These are phyloP conservation scores for Sphaerobolus stellatus DNA, from an alignment of 1,284 basidiomycete species.

Conservation along the genomic window DNA sequence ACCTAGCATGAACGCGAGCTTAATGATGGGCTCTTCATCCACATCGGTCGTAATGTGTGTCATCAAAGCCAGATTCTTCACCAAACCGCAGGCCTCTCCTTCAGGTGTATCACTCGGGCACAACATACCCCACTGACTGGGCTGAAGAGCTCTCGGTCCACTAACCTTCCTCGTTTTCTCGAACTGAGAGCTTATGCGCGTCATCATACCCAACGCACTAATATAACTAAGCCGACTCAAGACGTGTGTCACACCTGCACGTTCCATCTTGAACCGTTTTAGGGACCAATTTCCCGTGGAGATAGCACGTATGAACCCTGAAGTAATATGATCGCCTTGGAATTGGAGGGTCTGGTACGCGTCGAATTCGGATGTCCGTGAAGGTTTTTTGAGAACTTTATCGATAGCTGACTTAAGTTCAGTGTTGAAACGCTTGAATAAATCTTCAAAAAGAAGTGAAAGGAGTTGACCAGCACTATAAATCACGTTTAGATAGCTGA, in stretches of 20 bases:
- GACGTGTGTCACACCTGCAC: constrained; percentile 98
- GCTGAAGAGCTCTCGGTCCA: constrained; percentile 95
- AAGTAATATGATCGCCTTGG: constrained; percentile 92
- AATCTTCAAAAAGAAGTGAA: constrained; percentile 93
- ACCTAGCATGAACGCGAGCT: constrained; percentile 90
- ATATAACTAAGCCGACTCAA: constrained; percentile 95
- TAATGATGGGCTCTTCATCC: constrained; percentile 92
- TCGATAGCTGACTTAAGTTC: constrained; percentile 97
- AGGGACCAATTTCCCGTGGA: constrained; percentile 99
- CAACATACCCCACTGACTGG: constrained; percentile 99
- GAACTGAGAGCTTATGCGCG: constrained; percentile 97
- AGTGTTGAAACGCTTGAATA: constrained; percentile 98
- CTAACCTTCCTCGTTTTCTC: constrained; percentile 99
- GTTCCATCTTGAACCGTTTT: constrained; percentile 99
- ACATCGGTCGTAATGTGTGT: constrained; percentile 99
- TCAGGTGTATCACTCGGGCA: constrained; percentile 99
- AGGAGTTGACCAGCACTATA: constrained; percentile 92
- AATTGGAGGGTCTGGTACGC: constrained; percentile 94
- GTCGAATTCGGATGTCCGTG: constrained; percentile 93
- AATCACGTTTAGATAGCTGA: constrained; percentile 8
- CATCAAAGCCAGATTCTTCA: constrained; percentile 99
- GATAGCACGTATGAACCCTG: constrained; percentile 96
- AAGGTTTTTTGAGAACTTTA: constrained; percentile 97
- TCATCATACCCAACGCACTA: constrained; percentile 99
- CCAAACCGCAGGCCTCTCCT: constrained; percentile 98